Conservation (phyloP, 2,329 filamentous ascomycete species). For the Fusarium odoratissimum region DNA sequence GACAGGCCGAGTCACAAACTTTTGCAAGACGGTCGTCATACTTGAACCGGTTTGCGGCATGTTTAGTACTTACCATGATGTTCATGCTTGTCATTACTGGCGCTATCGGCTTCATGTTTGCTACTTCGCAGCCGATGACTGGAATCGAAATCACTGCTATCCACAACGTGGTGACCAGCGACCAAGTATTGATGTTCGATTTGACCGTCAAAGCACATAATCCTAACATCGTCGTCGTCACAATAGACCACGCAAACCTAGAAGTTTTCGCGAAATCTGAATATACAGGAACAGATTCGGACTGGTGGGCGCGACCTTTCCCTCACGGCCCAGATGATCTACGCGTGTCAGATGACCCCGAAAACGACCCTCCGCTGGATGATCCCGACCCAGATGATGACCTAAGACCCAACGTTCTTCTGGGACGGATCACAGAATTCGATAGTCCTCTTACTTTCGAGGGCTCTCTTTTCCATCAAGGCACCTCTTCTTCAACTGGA, state of each 20-base stretch:
- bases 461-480: conserved; percentile 84
- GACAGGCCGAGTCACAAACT: conserved; percentile 79
- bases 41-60: conserved; percentile 83
- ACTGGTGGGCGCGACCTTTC: conserved; percentile 65
- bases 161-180: conserved; percentile 89
- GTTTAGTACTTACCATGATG: conserved; percentile 84
- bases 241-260: conserved; percentile 86
- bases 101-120: conserved; percentile 88
- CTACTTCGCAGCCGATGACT: conserved; percentile 86
- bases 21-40: conserved; percentile 72
- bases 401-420: conserved; percentile 79
- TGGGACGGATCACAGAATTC: conserved; percentile 89
- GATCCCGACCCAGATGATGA: conserved; percentile 74
- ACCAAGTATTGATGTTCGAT: conserved; percentile 96
- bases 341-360: conserved; percentile 48
- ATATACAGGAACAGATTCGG: conserved; percentile 77
- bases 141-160: conserved; percentile 84
- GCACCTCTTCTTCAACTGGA: conserved; percentile 78
- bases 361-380: conserved; percentile 60
- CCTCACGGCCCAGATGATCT: conserved; percentile 44
- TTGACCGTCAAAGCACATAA: conserved; percentile 89
- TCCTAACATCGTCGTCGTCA: conserved; percentile 90
- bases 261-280: conserved; percentile 96
- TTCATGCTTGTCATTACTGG: conserved; percentile 85
- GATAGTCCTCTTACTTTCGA: conserved; percentile 91